Evolutionary conservation across 306 rosid genomes (phyloP), one percentile per base, ranked within the genome.

Genomic region (Carpinus viminea): DNA sequence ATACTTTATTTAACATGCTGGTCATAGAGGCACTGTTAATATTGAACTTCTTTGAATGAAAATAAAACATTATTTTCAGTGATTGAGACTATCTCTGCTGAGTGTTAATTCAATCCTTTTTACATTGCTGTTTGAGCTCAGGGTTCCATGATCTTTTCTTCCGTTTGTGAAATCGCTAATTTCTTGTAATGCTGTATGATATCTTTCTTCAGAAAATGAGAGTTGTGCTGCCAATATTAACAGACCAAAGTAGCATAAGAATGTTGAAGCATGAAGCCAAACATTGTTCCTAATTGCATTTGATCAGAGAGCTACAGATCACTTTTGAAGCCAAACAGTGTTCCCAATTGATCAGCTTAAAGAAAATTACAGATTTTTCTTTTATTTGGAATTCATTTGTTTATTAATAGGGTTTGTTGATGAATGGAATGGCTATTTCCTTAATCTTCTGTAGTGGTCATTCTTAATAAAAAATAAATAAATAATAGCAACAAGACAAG

Each of bases 181-280:
- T 45, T 75, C 48, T 62, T 47, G 43, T 45, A 62, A 73, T 70
- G 82, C 70, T 77, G 66, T 68, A n/a, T 13, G 56, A 57, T 73
- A 74, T 71, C 66, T 20, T 82, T 68, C 36, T 48, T 20, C 53
- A 54, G 51, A 59, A 61, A 43, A 53, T 38, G 53, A 73, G 73
- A 24, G 65, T 47, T 47, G 3, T 59, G 34, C 28, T 41, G 45
- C 7, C 45, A 41, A 41, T 41, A 41, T 41, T 41, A 41, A 41
- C 45, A 5, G 0, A 4, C 7, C 45, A 5, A 80, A 84, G 89
- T 73, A 83, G 93, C 87, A 41, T 87, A 95, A 90, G 91, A 95
- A 91, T 80, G 98, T 91, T 68, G 98, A 92, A 83, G 93, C 87
- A 88, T 95, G 97, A 95, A 95, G 91, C 97, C 93, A 24, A 92